Evolutionary conservation across 2,329 filamentous ascomycete genomes (phyloP), one percentile per base, ranked within the genome.

Genomic region (Pseudogymnoascus sp.): DNA sequence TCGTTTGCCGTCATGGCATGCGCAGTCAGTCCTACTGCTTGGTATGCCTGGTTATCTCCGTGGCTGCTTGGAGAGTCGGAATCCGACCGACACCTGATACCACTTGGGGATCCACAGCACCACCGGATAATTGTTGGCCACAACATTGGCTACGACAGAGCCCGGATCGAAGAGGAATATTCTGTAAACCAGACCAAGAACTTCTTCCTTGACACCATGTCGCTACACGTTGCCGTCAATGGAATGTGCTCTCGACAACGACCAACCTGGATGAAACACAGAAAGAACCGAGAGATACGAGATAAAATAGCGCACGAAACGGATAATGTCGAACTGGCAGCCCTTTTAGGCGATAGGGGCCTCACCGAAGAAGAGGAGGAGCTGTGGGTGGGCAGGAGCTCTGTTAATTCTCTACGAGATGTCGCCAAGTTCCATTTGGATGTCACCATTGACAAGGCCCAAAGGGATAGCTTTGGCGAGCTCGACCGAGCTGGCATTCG

Each of bases 241-340:
- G 94, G 94, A 65, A 99, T 99, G 94, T 99, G 94, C 75, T 97
- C 94, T 22, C 88, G 90, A 67, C 94, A 99, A 74, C 84, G 94
- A 59, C 94, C 95, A 7, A 96, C 91, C 0, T 99, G 94, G 94
- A 92, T 97, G 87, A 95, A 91, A 74, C 91, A 96, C 74, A 90
- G 91, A 72, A 99, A 99, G 77, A 91, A 88, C 67, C 83, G 88
- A 63, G 93, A 97, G 71, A 71, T 93, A 52, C 82, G 91, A 59
- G 92, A 97, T 65, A 89, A 88, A 70, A 86, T 93, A 58, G 84
- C 89, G 4, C 86, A 81, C 58, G 83, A 91, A 62, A 88, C 86
- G 2, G 83, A 88, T 14, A 88, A 87, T 61, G 77, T 84, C 5
- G 89, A 94, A 66, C 75, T 97, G 23, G 83, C 87, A 2, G 79